These are phyloP conservation scores for Achaetomium macrosporum DNA, from an alignment of 2,329 filamentous ascomycete genomes.

Conservation along the genomic window DNA sequence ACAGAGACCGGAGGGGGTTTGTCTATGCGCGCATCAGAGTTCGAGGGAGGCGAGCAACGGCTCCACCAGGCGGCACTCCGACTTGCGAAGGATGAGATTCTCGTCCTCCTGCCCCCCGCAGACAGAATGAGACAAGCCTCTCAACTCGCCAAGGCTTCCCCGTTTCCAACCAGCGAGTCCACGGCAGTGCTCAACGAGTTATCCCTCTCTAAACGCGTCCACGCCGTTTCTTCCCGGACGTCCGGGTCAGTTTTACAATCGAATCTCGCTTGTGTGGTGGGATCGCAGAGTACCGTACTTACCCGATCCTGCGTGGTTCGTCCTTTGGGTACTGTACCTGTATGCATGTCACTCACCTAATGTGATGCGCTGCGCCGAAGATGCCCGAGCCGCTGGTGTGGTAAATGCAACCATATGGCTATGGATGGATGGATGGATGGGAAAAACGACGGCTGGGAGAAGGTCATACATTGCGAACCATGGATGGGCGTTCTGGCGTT, in stretches of 20 bases:
- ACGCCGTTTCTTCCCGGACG: background rate
- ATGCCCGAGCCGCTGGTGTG: background rate
- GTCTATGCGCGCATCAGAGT: background rate
- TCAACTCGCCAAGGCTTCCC: no score
- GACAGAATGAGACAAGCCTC: no score
- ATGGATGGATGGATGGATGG: background rate
- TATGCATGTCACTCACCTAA: background rate
- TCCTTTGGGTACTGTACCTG: no score
- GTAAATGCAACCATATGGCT: background rate
- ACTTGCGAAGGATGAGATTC: no score
- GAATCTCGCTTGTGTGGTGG: background rate
- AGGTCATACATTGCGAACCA: background rate
- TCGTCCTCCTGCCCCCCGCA: no score
- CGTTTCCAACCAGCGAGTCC: no score
- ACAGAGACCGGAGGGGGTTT: background rate
- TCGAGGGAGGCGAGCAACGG: background rate
- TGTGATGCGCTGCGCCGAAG: background rate
- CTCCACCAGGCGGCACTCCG: background rate
- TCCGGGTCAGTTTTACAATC: no score
- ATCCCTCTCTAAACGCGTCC: background rate
- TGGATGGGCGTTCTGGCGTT: background rate
- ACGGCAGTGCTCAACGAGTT: no score
- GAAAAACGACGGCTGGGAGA: background rate
- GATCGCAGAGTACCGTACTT: slow-evolving; percentile 6
- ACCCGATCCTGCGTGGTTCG: background rate